Evolutionary conservation across 202 grass and related monocot species (phyloP).

Genomic region (Cymbopogon flexuosus): DNA sequence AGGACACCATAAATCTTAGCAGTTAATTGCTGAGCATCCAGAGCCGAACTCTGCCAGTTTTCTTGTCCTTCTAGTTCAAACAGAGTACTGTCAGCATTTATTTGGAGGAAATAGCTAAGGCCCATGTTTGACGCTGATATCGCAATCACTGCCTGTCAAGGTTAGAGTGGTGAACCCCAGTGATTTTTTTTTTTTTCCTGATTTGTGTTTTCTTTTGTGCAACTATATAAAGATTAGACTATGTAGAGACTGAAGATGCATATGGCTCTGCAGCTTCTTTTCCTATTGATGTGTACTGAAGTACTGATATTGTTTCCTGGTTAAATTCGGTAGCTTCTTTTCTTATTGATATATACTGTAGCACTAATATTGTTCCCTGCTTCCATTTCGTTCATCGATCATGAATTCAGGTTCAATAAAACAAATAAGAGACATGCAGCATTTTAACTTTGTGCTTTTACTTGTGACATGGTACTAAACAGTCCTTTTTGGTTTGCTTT

Average conservation of each 20-base stretch:
- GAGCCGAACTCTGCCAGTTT: background rate
- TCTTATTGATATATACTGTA: background rate
- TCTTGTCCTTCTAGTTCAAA: background rate
- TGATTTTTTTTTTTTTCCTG: background rate
- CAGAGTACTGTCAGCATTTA: background rate
- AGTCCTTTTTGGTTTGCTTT: too few species aligned
- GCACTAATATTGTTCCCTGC: background rate
- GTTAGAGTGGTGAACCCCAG: background rate
- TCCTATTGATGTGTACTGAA: too few species aligned
- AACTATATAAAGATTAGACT: background rate
- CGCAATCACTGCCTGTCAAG: background rate
- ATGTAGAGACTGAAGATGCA: too few species aligned
- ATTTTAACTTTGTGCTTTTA: too few species aligned
- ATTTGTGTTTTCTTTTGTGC: background rate
- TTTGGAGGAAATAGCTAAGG: background rate
- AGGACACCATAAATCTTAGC: constrained; percentile 73
- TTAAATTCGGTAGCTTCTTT: too few species aligned
- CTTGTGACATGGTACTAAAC: too few species aligned
- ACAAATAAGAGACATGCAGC: too few species aligned
- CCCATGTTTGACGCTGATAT: constrained; percentile 1
- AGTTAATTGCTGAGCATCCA: constrained; percentile 6
- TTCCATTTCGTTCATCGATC: too few species aligned
- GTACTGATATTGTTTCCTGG: too few species aligned
- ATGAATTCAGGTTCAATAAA: too few species aligned
- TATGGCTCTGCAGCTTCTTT: too few species aligned